Evolutionary conservation across 768 basidiomycete species (phyloP), one percentile per base, ranked within the genome.

Genomic region (Leccinum fibrillosum): DNA sequence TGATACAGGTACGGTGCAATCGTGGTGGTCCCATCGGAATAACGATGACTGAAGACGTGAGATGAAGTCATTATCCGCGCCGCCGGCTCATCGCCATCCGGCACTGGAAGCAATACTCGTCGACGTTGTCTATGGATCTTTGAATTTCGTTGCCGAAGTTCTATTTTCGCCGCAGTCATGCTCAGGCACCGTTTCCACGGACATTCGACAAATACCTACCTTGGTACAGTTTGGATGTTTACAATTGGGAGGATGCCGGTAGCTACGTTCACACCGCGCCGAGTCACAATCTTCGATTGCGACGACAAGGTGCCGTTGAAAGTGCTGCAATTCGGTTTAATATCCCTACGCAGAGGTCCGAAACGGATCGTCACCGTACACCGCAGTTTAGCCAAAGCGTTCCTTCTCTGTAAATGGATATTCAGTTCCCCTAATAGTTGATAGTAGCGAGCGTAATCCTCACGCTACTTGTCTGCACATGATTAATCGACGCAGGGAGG

Each of bases 401-500:
- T 72, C 89, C 89, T 81, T 89, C 82, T 59, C 89, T 90, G 70
- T 55, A 57, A 57, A 58, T 42, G 51, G 26, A 21, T 32, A 49
- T 53, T 61, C 25, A 62, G 49, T 45, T 58, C 39, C 17, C 15
- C 13, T 23, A 32, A 2, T 4, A 37, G 23, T 6, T 8, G 12
- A 37, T 26, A 48, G 53, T 17, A 28, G 58, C 11, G 49, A 64
- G n/a, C 13, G 30, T 53, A 39, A 23, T 55, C 82, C 88, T 66
- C 75, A 90, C 89, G 89, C 86, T 72, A 90, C 78, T 73, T 83
- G 84, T 77, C 77, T 83, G 71, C 89, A 91, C 89, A 91, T 91
- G 56, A 47, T 68, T 49, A 45, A 25, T 32, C 8, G 42, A 19
- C n/a, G 42, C 39, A 21, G 50, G 49, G 42, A 32, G 28, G 53